Evolutionary conservation across 1,284 basidiomycete species (phyloP), one percentile per base, ranked within the genome.

Genomic region (Trichosporon asahii): DNA sequence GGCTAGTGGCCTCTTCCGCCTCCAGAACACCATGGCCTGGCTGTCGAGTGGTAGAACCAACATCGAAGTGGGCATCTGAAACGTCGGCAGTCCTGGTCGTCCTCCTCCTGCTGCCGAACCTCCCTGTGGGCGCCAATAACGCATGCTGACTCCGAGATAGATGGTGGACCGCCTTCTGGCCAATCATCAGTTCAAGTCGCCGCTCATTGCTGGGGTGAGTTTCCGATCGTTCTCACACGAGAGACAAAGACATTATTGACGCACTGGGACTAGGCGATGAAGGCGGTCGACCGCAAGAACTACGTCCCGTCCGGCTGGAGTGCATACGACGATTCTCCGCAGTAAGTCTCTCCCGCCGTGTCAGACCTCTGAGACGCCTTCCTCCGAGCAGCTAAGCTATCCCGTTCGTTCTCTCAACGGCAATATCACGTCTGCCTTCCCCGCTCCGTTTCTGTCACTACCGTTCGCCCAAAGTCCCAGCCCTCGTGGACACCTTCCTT

Each of bases 301-400:
- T 84, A 84, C 65, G 78, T 81, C 4, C 40, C 70, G 63, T 57
- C 55, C 23, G 29, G n/a, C 12, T 15, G 46, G 18, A 68, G 65
- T 6, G 79, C 80, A 49, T 84, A 84, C 65, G 77, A 82, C 35
- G 83, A 84, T 68, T 80, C 80, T 0, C 83, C 83, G 9, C 81
- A 83, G 83, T 83, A 40, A 68, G 81, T 76, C 29, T 31, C 18
- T 44, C 40, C 40, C 23, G 31, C 9, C 61, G 37, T 33, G 31
- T 65, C 37, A 33, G 49, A 9, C 23, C 33, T 55, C 23, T 67
- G 33, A 29, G 31, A 37, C 49, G 12, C 29, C 57, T 61, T 31
- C 27, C 57, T 33, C 8, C 18, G 15, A 31, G 57, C 29, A 33
- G 23, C 27, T 14, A 61, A 61, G 63, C 35, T 11, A 29, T 37